These are phyloP conservation scores for Aspergillus bombycis DNA, from an alignment of 2,329 filamentous ascomycete genomes.

Conservation along the genomic window DNA sequence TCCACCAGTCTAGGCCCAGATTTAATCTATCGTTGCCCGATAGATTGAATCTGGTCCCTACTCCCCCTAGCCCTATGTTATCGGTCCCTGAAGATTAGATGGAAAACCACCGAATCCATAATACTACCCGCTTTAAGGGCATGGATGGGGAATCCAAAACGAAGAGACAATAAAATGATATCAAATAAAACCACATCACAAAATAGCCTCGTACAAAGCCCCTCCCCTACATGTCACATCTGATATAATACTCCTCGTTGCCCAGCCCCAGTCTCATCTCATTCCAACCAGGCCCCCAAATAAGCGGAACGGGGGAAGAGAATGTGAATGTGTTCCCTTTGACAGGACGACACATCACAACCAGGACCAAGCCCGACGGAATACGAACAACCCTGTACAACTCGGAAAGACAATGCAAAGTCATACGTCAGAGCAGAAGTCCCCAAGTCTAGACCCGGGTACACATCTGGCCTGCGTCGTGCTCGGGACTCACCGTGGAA, in stretches of 20 bases:
- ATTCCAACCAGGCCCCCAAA: background rate
- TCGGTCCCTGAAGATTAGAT: background rate
- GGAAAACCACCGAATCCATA: background rate
- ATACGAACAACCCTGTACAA: background rate
- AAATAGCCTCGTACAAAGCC: background rate
- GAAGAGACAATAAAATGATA: background rate
- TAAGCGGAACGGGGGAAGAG: background rate
- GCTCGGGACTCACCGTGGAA: background rate
- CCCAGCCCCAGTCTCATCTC: background rate
- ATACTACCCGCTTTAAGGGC: background rate
- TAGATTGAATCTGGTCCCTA: background rate
- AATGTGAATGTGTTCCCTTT: background rate
- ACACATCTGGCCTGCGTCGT: too few species aligned
- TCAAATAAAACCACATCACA: background rate
- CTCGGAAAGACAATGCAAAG: background rate
- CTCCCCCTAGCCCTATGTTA: background rate
- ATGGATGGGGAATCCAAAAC: background rate
- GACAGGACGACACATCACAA: background rate
- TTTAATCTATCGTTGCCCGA: background rate
- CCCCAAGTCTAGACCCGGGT: background rate
- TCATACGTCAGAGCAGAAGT: background rate
- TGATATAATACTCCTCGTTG: background rate
- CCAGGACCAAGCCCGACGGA: background rate
- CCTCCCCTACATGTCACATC: background rate
- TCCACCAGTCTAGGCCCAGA: background rate